Percentiles rank a stretch among this genome's conserved stretches.
phyloP scores from a whole-genome alignment of 495 filamentous ascomycete genomes.

The Penicillium canescens region DNA sequence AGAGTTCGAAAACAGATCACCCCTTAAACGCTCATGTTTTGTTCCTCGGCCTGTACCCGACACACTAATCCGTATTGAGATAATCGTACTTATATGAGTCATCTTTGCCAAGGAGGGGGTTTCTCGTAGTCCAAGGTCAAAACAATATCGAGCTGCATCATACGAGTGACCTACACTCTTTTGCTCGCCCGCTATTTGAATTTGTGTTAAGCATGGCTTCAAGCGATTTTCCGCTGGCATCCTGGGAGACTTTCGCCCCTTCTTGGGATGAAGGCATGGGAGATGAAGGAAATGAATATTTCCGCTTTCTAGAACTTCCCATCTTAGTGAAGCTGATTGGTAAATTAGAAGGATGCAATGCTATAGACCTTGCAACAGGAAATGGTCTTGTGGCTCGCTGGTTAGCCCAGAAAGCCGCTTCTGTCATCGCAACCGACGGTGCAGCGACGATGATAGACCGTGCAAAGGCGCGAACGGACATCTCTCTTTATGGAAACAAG shows the following conservation, averaged over 20 bases:
- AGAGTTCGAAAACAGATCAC: too few relatives aligned
- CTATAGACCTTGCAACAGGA: slow-evolving; percentile 14
- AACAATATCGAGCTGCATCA: too few relatives aligned
- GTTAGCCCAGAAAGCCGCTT: slow-evolving; percentile 7
- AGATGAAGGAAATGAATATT: slow-evolving; percentile 12
- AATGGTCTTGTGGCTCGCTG: slow-evolving; percentile 16
- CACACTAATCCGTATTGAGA: too few relatives aligned
- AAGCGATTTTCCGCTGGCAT: neutral
- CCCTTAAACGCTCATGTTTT: too few relatives aligned
- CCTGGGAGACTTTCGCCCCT: neutral
- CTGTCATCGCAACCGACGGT: slow-evolving; percentile 10
- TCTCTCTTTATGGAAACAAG: neutral
- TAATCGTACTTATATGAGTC: too few relatives aligned
- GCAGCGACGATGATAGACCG: slow-evolving; percentile 5
- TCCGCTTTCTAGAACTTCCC: slow-evolving; percentile 7
- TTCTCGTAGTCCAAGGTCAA: too few relatives aligned
- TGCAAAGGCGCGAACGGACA: slow-evolving; percentile 2
- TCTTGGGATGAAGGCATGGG: slow-evolving; percentile 30
- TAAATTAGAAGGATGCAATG: neutral
- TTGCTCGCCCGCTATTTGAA: too few relatives aligned
- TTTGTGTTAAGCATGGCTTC: too few relatives aligned
- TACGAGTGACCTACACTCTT: too few relatives aligned
- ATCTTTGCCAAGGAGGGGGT: too few relatives aligned
- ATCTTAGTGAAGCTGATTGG: slow-evolving; percentile 2
- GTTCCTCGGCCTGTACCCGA: too few relatives aligned